A percentile compares a stretch with the other conserved stretches of the same genome.
These are phyloP conservation scores for Kodamaea anthophila DNA, from an alignment of 1,139 yeast genomes.

Conservation along the genomic window DNA sequence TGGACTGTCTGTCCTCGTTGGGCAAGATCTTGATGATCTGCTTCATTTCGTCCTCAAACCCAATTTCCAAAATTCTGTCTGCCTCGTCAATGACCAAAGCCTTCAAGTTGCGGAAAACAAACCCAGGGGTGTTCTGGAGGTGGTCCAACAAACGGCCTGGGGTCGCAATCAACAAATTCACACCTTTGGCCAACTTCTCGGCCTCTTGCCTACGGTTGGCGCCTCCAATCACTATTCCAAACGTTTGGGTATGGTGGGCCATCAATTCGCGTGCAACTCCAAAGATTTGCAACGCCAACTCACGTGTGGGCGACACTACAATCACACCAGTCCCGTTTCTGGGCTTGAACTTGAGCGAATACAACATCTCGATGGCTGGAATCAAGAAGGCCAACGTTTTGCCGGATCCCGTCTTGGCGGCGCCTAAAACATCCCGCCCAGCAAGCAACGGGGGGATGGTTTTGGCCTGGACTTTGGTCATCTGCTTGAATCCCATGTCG, in stretches of 20 bases:
- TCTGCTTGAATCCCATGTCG: conserved; percentile 80
- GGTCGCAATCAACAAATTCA: conserved; percentile 87
- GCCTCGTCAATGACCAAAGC: conserved; percentile 96
- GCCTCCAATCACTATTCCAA: conserved; percentile 97
- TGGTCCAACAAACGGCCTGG: conserved; percentile 97
- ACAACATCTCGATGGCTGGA: conserved; percentile 90
- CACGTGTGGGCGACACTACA: conserved; percentile 84
- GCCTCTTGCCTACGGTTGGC: conserved; percentile 97
- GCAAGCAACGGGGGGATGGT: conserved; percentile 94
- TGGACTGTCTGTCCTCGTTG: conserved; percentile 87
- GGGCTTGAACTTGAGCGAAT: conserved; percentile 85
- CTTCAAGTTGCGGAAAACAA: conserved; percentile 88
- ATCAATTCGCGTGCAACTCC: conserved; percentile 94
- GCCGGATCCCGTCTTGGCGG: conserved; percentile 98
- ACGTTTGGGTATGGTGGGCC: conserved; percentile 88
- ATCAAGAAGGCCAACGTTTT: conserved; percentile 91
- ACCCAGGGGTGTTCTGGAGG: conserved; percentile 90
- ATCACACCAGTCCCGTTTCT: conserved; percentile 89
- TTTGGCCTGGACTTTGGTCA: conserved; percentile 92
- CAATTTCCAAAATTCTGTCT: conserved; percentile 92
- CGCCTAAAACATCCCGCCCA: conserved; percentile 93
- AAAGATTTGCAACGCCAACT: conserved; percentile 90
- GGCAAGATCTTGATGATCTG: conserved; percentile 94
- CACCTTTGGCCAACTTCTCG: conserved; percentile 89
- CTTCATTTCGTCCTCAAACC: conserved; percentile 97